These are phyloP conservation scores for Auricularia cornea DNA, from an alignment of 768 basidiomycete genomes.

Conservation along the genomic window DNA sequence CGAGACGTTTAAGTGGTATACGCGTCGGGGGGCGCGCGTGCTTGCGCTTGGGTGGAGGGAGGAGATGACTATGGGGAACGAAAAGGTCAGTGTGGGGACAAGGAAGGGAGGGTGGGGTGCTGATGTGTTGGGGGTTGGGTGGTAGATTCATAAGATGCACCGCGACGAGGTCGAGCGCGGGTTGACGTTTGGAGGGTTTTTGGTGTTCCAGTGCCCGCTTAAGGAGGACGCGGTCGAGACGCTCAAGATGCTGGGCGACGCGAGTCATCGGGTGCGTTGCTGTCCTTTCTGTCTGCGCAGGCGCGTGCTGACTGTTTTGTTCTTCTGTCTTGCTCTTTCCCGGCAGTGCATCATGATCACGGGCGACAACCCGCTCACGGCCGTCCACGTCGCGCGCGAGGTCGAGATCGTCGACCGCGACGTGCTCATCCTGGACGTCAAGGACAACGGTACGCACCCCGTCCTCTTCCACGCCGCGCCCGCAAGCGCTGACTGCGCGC, in stretches of 20 bases:
- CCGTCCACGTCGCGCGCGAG: constrained; percentile 89
- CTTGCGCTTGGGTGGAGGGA: constrained; percentile 86
- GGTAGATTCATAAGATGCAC: constrained; percentile 79
- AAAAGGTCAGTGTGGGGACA: constrained; percentile 47
- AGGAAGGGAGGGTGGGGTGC: neutral
- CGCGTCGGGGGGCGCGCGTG: constrained; percentile 86
- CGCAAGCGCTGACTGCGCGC: constrained; percentile 1
- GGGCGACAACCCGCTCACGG: constrained; percentile 96
- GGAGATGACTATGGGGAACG: constrained; percentile 57
- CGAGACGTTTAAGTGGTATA: constrained; percentile 91
- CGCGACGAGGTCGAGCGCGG: constrained; percentile 72
- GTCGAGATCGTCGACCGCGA: constrained; percentile 98
- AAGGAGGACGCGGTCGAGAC: constrained; percentile 87
- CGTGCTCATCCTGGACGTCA: constrained; percentile 83
- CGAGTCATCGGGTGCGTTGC: constrained; percentile 90
- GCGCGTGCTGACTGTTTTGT: neutral
- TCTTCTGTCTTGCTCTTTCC: neutral
- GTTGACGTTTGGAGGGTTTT: constrained; percentile 86
- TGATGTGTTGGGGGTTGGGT: neutral
- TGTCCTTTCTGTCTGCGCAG: too few species aligned
- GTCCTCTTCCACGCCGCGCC: neutral
- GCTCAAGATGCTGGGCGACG: constrained; percentile 90
- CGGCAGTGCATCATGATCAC: constrained; percentile 96
- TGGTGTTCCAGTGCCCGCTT: constrained; percentile 97
- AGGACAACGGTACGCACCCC: constrained; percentile 62